Evolutionary conservation across 192 early-diverging fungal species (phyloP).

Genomic region (Coemansia sp.): DNA sequence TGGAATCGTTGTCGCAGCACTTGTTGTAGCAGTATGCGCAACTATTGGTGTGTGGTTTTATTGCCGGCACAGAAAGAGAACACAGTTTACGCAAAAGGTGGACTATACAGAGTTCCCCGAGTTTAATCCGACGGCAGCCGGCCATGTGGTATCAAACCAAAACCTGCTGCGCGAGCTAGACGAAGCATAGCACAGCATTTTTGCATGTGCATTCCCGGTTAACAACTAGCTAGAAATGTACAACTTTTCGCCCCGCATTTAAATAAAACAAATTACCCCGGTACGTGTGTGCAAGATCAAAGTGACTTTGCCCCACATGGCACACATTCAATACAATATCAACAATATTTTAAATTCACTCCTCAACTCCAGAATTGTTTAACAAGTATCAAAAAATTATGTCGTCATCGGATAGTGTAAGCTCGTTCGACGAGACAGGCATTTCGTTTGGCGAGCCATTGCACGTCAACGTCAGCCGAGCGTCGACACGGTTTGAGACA

Average conservation of each 20-base stretch:
- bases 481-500: slow-evolving; percentile 27
- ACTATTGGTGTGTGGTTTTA: not conserved
- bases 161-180: not conserved
- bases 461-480: slow-evolving; percentile 38
- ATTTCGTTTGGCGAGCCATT: slow-evolving; percentile 50
- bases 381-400: too few relatives aligned
- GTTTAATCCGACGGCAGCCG: not conserved
- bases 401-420: too few relatives aligned
- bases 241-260: too few relatives aligned
- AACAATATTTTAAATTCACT: too few relatives aligned
- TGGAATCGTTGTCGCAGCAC: not conserved
- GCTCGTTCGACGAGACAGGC: not conserved
- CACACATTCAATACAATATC: too few relatives aligned
- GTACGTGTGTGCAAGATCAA: too few relatives aligned
- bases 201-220: too few relatives aligned
- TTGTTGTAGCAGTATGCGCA: not conserved
- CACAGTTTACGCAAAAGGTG: not conserved
- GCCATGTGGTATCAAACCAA: not conserved
- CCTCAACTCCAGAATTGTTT: too few relatives aligned
- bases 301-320: too few relatives aligned
- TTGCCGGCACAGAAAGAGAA: not conserved
- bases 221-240: too few relatives aligned
- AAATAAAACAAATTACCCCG: too few relatives aligned
- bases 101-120: not conserved
- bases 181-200: not conserved